Conservation (phyloP, 768 basidiomycete species). For the Rubroboletus satanas region DNA sequence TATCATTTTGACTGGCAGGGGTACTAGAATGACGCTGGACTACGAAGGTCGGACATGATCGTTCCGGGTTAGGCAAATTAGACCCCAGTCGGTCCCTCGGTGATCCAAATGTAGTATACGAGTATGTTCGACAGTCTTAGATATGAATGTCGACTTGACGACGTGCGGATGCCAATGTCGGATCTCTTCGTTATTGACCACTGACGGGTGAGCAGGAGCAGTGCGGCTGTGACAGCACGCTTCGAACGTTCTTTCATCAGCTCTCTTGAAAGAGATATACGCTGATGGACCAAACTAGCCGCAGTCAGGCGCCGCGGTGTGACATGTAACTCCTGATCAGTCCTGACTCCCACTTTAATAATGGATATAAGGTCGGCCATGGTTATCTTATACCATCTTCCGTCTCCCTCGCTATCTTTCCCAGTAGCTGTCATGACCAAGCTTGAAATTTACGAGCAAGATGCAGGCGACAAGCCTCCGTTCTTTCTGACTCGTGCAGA, state of each 20-base stretch:
- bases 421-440: constrained; percentile 9
- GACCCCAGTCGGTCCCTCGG: background rate
- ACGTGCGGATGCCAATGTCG: background rate
- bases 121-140: background rate
- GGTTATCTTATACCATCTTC: background rate
- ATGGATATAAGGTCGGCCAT: constrained; percentile 2
- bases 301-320: constrained; percentile 4
- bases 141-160: background rate
- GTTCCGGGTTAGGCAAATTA: background rate
- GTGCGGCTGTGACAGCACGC: background rate
- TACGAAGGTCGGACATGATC: background rate
- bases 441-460: constrained; percentile 29
- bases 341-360: background rate
- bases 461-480: constrained; percentile 32
- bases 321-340: background rate
- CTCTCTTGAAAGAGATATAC: background rate
- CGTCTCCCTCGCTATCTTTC: background rate
- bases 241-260: constrained; percentile 14
- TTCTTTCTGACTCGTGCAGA: constrained; percentile 44
- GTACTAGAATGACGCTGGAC: background rate
- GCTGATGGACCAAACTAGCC: background rate
- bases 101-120: background rate
- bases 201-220: no score
- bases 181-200: no score
- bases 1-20: background rate